Conservation (phyloP, 306 rosid species). For the Pterocarpus santalinus region DNA sequence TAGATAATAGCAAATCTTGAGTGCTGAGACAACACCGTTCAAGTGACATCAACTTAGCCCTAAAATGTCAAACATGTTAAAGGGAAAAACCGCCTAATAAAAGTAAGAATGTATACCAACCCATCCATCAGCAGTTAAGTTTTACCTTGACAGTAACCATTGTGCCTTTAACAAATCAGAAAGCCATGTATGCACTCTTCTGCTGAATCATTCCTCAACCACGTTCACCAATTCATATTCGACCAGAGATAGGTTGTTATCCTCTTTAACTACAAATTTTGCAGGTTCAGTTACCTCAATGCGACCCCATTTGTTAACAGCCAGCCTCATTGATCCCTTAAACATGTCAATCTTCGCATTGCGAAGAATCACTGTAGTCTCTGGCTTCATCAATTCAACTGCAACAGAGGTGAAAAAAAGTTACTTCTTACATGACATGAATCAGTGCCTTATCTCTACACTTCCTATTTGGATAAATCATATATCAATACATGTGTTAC, state of each 20-base stretch:
- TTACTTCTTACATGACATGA: background rate
- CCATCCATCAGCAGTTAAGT: slow-evolving; percentile 44
- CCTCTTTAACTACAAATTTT: slow-evolving; percentile 56
- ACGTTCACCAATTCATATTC: slow-evolving; percentile 63
- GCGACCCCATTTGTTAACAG: slow-evolving; percentile 65
- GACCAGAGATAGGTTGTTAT: slow-evolving; percentile 57
- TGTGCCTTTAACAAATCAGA: slow-evolving; percentile 23
- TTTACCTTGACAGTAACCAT: slow-evolving; percentile 19
- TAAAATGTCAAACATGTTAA: slow-evolving; percentile 39
- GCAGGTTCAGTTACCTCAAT: slow-evolving; percentile 59
- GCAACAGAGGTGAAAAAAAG: slow-evolving; percentile 24
- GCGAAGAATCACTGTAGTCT: slow-evolving; percentile 56
- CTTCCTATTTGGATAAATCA: background rate
- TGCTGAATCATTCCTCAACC: slow-evolving; percentile 48
- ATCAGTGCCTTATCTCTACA: background rate
- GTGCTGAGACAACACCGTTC: slow-evolving; percentile 9
- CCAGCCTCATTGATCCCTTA: slow-evolving; percentile 61
- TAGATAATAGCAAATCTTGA: slow-evolving; percentile 34
- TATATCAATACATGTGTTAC: background rate
- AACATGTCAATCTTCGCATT: slow-evolving; percentile 66
- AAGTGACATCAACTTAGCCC: slow-evolving; percentile 44
- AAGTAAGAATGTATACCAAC: slow-evolving; percentile 46
- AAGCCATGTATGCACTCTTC: slow-evolving; percentile 34
- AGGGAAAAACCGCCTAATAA: slow-evolving; percentile 28
- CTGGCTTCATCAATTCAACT: slow-evolving; percentile 63